Evolutionary conservation across 2,329 filamentous ascomycete species (phyloP), one percentile per base, ranked within the genome.

Genomic region (Calonectria montana): DNA sequence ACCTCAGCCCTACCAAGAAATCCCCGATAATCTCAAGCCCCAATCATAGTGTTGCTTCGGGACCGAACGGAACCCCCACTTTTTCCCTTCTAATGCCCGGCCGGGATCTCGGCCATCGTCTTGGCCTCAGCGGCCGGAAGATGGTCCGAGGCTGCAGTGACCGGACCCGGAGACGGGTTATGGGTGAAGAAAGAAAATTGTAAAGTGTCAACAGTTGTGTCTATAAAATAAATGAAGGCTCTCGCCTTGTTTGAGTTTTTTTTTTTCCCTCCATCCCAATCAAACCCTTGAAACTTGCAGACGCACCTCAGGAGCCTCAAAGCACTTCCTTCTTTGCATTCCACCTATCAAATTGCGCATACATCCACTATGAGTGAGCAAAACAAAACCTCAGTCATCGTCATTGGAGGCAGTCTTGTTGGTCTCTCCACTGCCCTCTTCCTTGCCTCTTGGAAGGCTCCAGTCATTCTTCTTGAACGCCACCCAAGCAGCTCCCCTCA

Each of bases 321-420:
- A 29, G 16, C 21, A 53, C 37, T 10, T 16, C 43, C n/a, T 43
- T 39, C 25, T 55, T 53, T 16, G 31, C 21, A 16, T 23, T 43
- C 16, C 25, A 43, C 55, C 35, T 39, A 61, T 61, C 55, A 27
- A 50, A 50, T 39, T 37, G 15, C 41, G 50, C 31, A 39, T 25
- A 61, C 18, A 21, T 23, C 9, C 21, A 48, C 25, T 4, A 72
- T 72, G 70, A 47, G 39, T 10, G 29, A 50, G 29, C 10, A 65
- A 35, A 55, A 43, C 13, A 61, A 75, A 31, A 76, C 74, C 1
- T 71, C 72, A n/a, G 75, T 86, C 41, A 77, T 86, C 12, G 80
- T 86, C 29, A 76, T 86, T 2, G 84, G 84, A 18, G 84, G 82
- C 18, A 83, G 82, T 31, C 80, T 85, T 2, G 82, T 85, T 27